Conservation (phyloP, 1,284 basidiomycete species). For the Marasmius oreades region DNA sequence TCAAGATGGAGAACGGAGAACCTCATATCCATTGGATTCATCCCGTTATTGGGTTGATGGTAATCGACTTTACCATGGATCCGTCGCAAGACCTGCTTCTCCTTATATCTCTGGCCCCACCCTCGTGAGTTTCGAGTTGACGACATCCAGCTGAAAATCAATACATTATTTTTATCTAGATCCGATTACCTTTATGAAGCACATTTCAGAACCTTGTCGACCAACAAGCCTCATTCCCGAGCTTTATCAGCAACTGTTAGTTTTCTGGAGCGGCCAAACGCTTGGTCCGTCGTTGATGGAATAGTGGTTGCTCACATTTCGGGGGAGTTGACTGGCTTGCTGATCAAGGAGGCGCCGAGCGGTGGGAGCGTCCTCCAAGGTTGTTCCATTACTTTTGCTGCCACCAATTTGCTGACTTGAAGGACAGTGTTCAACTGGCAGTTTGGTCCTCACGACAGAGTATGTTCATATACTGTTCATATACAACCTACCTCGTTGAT, state of each 20-base stretch:
- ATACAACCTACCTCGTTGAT: background rate
- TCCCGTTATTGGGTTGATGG: conserved; percentile 31
- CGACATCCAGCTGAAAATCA: conserved; percentile 1
- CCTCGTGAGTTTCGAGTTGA: conserved; percentile 31
- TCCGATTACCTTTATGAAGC: conserved; percentile 40
- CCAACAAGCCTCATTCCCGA: conserved; percentile 43
- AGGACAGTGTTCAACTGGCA: conserved; percentile 45
- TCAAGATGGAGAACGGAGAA: conserved; percentile 17
- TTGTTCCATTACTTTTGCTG: background rate
- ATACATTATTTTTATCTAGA: conserved; percentile 21
- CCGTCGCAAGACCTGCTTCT: conserved; percentile 48
- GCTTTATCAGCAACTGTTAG: conserved; percentile 34
- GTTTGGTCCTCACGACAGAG: conserved; percentile 31
- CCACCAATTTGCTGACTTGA: background rate
- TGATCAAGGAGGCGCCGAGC: conserved; percentile 40
- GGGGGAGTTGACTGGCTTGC: conserved; percentile 40
- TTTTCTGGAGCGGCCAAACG: conserved; percentile 30
- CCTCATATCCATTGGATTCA: conserved; percentile 37
- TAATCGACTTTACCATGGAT: conserved; percentile 54
- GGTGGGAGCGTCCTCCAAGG: conserved; percentile 22
- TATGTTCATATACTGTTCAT: too few relatives aligned
- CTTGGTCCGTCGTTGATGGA: conserved; percentile 26
- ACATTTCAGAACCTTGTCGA: conserved; percentile 44
- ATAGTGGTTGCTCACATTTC: conserved; percentile 46
- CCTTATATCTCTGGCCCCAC: conserved; percentile 38